Base-by-base conservation (phyloP, 2,329 filamentous ascomycete species). In the Curvularia sp. region DNA sequence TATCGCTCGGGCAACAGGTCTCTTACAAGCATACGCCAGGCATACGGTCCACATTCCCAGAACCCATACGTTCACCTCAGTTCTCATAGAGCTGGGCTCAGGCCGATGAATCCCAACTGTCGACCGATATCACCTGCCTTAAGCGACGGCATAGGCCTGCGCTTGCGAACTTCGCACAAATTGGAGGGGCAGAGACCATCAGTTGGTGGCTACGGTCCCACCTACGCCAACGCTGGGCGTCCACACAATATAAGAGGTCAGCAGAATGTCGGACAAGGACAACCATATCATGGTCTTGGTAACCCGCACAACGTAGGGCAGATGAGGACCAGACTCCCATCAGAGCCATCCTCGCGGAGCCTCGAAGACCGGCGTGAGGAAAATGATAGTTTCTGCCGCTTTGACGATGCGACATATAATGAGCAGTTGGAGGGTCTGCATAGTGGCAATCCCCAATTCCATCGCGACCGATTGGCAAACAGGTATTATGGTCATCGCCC, bases 1-100 rank as follows among this genome's bases (percentile, higher is more conserved):
- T 73, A 66, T 45, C 66, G 81, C 50, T 75, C 78, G 5, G 77
- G 74, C 60, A 77, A 80, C 60, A 76, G 77, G 21, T 83, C 81
- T 10, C 70, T 77, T n/a, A 74, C 75, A 18, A 83, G 79, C 63
- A 65, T 82, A 42, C 77, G 80, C 57, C 74, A 78, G 46, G 78
- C 78, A 21, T 63, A 63, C 23, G 59, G 70, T 48, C 74, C 68
- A 46, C 74, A 77, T 30, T 70, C 74, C 12, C 70, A 72, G 46
- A 79, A 76, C 25, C 77, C 78, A 19, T 80, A 79, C 64, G 69
- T 69, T 6, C 80, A 81, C 61, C 79, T 78, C 1, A 75, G 28
- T 23, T 32, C 39, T 12, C 34, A 43, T n/a, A 39, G 51, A 18
- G 32, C 10, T 45, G 55, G 32, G 5, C 39, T 74, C 49, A 73